These are phyloP conservation scores for Claviceps paspali DNA, from an alignment of 2,329 filamentous ascomycete species.

Conservation along the genomic window DNA sequence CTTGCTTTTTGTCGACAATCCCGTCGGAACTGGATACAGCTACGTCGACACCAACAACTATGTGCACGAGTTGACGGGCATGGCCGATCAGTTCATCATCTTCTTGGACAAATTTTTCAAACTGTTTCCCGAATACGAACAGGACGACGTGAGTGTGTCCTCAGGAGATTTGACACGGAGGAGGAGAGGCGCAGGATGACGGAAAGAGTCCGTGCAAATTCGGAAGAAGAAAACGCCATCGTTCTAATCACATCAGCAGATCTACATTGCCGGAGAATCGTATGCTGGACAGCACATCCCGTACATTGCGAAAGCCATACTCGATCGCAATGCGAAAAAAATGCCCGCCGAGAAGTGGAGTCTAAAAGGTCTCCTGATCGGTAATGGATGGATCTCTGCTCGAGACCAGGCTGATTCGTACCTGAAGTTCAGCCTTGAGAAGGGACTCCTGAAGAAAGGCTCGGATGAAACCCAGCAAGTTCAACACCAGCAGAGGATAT, in stretches of 20 bases:
- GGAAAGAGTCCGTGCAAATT: background rate
- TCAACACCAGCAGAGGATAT: slow-evolving; percentile 53
- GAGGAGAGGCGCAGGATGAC: too few species aligned
- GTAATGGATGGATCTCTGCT: slow-evolving; percentile 95
- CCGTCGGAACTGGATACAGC: slow-evolving; percentile 91
- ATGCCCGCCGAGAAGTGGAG: slow-evolving; percentile 41
- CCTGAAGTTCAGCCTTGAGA: slow-evolving; percentile 64
- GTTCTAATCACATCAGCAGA: slow-evolving; percentile 29
- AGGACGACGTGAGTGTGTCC: slow-evolving; percentile 62
- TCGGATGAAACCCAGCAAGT: slow-evolving; percentile 49
- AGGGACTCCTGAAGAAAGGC: slow-evolving; percentile 53
- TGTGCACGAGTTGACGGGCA: slow-evolving; percentile 68
- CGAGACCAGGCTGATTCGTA: slow-evolving; percentile 82
- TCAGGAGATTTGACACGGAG: background rate
- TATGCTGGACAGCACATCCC: slow-evolving; percentile 96
- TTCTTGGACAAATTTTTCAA: slow-evolving; percentile 88
- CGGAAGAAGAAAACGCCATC: too few species aligned
- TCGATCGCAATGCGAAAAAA: slow-evolving; percentile 65
- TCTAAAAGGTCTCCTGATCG: slow-evolving; percentile 74
- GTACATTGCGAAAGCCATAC: slow-evolving; percentile 83
- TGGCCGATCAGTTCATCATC: slow-evolving; percentile 74
- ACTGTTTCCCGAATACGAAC: slow-evolving; percentile 80
- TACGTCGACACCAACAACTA: slow-evolving; percentile 86
- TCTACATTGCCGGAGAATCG: slow-evolving; percentile 92
- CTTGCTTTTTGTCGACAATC: slow-evolving; percentile 90